Base-by-base conservation (phyloP, 129 eudicot species). In the sunflower (Helianthus annuus) region DNA sequence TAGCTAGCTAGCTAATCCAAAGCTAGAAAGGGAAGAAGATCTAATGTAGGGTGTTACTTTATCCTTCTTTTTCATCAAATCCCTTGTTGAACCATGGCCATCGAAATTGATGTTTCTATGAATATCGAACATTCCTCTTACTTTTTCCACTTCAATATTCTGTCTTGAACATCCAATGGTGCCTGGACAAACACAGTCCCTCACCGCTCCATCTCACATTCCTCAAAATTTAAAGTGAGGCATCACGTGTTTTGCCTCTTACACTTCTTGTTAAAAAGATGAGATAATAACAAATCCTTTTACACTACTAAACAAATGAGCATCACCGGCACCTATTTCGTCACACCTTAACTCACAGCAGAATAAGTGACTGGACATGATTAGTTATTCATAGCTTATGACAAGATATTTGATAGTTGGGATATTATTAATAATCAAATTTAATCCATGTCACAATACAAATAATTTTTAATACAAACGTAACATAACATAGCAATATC, bases 91-190 rank as follows among this genome's bases (percentile, higher is more conserved):
- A 66, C 67, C 48, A 40, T n/a, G 73, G 29, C 79, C 79, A 76
- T 76, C 57, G 22, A 68, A 66, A 55, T 44, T 75, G 67, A 56
- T 55, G 40, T 67, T 42, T 17, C n/a, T 15, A 44, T 55, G 58
- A 15, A 42, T 66, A 55, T 56, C 9, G 60, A 75, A 75, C 60
- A 75, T 44, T 44, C 61, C 52, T 15, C 10, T 54, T 51, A 66
- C 17, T 75, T 75, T 53, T 75, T 42, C 52, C 67, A 66, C 48
- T 66, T 66, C 27, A 66, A 75, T 44, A 75, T 75, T 64, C 79
- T 55, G 49, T 46, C 36, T 27, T 66, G 73, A 66, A 39, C 67
- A 75, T 75, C 4, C 22, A 58, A 66, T 75, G 79, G 67, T 55
- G 56, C 66, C 67, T 66, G 55, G 73, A 73, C 58, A 75, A 75